Evolutionary conservation across 345 rosid species (phyloP).

Genomic region (Corchorus capsularis): DNA sequence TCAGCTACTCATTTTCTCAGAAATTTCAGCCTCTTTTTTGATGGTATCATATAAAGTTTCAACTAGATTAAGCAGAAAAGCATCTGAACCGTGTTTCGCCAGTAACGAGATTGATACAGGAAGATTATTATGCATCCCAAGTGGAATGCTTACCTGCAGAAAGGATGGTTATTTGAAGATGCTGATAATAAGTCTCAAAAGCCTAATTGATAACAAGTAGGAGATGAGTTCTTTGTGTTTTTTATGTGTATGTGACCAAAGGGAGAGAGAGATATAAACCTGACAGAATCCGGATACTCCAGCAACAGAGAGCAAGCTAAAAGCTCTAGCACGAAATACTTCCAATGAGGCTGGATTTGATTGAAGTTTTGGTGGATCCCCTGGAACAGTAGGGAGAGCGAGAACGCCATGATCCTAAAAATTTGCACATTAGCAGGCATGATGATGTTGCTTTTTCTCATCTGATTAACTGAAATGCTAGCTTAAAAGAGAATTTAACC

Average conservation of each 20-base stretch:
- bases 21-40: constrained; percentile 31
- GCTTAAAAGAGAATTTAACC: not conserved
- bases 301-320: constrained; percentile 67
- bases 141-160: constrained; percentile 69
- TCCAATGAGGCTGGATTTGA: constrained; percentile 54
- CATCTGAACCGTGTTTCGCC: constrained; percentile 77
- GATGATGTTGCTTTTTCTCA: not conserved
- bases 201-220: not conserved
- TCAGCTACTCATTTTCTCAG: constrained; percentile 12
- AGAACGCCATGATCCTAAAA: constrained; percentile 63
- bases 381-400: constrained; percentile 82
- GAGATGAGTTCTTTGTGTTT: not conserved
- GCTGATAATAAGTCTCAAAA: not conserved
- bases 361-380: constrained; percentile 74
- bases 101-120: constrained; percentile 72
- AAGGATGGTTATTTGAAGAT: not conserved
- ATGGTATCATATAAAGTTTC: constrained; percentile 48
- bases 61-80: constrained; percentile 65
- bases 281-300: constrained; percentile 94
- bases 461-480: not conserved
- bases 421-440: not conserved
- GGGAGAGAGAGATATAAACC: constrained; percentile 31
- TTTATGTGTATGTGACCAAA: not conserved
- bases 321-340: constrained; percentile 55
- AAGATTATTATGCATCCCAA: constrained; percentile 55